Base-by-base conservation (phyloP, 495 filamentous ascomycete species). In the Beverwykella pulmonaria region DNA sequence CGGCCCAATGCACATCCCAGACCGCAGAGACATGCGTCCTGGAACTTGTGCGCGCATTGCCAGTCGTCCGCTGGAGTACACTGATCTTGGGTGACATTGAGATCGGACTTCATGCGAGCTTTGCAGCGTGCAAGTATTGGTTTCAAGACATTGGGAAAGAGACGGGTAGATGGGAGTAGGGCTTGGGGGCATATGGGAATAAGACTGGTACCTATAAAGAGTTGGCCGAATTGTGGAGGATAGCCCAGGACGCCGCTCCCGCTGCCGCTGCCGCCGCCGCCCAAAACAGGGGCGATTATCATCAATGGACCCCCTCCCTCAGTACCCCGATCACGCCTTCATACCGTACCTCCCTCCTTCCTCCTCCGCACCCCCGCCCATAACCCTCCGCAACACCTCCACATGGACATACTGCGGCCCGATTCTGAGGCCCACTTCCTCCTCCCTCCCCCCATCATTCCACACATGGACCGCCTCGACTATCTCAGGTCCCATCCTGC, bases 381-480 rank as follows among this genome's bases (percentile, higher is more conserved):
- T 68, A 26, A 36, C 14, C 20, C 58, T 62, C 25, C 46, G 46
- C 27, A 68, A 68, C 26, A 52, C 65, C 19, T 68, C 65, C 19
- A 36, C 65, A n/a, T 68, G 65, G 65, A 68, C 65, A 53, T 68
- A 68, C 34, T 63, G 53, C 39, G 65, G 65, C 27, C 65, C 65
- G 39, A 54, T 65, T 15, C 53, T 70, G 26, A 20, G 53, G 1
- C 60, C 52, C 26, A 22, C 53, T 2, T 12, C 60, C 0, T 14
- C 23, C 48, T 7, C 53, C 27, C 67, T 70, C 39, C 67, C 67
- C 23, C 23, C 61, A 0, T 61, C 61, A 25, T 70, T 65, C 29
- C 61, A 65, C 59, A 78, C 76, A 59, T 82, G 80, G 80, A 75
- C 79, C 53, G 75, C 74, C 27, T 75, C 81, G n/a, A 79, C 80